Percentiles rank a stretch among this genome's conserved stretches.
Conservation (phyloP, 805 yeast species). For the Kazachstania psychrophila region DNA sequence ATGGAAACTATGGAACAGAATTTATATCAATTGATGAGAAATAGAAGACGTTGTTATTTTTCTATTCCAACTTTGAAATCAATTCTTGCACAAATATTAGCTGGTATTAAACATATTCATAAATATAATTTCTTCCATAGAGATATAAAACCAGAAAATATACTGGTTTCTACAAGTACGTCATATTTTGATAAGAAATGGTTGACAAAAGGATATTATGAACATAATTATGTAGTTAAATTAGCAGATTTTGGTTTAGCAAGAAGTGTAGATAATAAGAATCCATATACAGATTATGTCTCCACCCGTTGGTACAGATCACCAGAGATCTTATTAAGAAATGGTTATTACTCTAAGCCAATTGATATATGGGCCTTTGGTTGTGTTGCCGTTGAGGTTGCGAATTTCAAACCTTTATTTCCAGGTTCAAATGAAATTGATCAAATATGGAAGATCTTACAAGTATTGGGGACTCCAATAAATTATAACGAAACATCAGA, state of each 20-base stretch:
- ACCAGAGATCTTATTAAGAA: conserved; percentile 68
- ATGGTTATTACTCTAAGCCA: conserved; percentile 53
- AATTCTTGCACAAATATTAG: conserved; percentile 59
- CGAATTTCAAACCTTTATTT: conserved; percentile 66
- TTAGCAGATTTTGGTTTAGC: conserved; percentile 78
- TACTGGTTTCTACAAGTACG: conserved; percentile 53
- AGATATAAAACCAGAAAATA: conserved; percentile 91
- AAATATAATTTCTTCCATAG: conserved; percentile 54
- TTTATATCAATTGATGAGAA: conserved; percentile 64
- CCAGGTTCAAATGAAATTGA: conserved; percentile 77
- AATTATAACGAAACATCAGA: conserved; percentile 10
- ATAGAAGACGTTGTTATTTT: conserved; percentile 45
- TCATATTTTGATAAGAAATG: conserved; percentile 40
- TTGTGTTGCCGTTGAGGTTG: conserved; percentile 63
- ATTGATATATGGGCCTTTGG: conserved; percentile 86
- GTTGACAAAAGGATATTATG: conserved; percentile 16
- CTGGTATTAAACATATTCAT: conserved; percentile 81
- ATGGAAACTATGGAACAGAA: conserved; percentile 87
- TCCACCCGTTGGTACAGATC: conserved; percentile 83
- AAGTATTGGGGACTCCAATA: conserved; percentile 64
- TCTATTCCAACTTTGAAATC: conserved; percentile 53
- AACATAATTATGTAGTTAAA: conserved; percentile 50
- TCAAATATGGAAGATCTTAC: conserved; percentile 61
- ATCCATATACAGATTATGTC: conserved; percentile 64
- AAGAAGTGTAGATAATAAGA: conserved; percentile 43